Conservation (phyloP, 225 moss, liverwort and hornwort genomes). For the Lunularia cruciata region DNA sequence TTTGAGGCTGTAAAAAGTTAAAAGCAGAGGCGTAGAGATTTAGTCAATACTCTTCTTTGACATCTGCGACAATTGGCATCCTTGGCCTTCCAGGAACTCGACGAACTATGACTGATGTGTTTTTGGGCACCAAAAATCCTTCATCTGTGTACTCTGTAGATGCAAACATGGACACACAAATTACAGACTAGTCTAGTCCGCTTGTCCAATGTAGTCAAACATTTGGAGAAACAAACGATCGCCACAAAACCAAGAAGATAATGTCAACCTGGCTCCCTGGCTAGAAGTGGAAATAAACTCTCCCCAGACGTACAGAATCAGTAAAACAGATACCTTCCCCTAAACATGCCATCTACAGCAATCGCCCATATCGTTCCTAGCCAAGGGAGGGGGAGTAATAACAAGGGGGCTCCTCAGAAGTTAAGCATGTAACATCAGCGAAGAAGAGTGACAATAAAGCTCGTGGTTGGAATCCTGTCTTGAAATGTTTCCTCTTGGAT, state of each 20-base stretch:
- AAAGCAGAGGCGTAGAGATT: conserved; percentile 49
- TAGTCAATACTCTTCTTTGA: conserved; percentile 75
- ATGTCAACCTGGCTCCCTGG: background rate
- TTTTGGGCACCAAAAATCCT: conserved; percentile 92
- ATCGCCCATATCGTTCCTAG: background rate
- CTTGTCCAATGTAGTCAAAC: conserved; percentile 13
- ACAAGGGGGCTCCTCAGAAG: background rate
- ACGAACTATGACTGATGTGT: conserved; percentile 95
- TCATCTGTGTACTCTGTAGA: conserved; percentile 93
- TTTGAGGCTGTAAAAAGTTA: conserved; percentile 15
- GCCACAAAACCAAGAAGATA: background rate
- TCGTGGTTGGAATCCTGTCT: conserved; percentile 16
- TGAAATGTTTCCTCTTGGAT: conserved; percentile 24
- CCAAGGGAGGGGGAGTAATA: background rate
- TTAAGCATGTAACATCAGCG: background rate
- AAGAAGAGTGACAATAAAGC: conserved; percentile 6
- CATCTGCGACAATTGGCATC: conserved; percentile 88
- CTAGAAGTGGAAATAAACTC: background rate
- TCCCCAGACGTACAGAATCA: background rate
- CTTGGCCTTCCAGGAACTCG: conserved; percentile 94
- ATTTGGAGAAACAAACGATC: conserved; percentile 22
- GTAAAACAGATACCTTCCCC: background rate
- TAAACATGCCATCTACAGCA: background rate
- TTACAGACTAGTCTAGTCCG: conserved; percentile 39
- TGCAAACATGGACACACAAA: conserved; percentile 48